phyloP scores from a whole-genome alignment of 129 eudicot genomes.

The Daucus carota region DNA sequence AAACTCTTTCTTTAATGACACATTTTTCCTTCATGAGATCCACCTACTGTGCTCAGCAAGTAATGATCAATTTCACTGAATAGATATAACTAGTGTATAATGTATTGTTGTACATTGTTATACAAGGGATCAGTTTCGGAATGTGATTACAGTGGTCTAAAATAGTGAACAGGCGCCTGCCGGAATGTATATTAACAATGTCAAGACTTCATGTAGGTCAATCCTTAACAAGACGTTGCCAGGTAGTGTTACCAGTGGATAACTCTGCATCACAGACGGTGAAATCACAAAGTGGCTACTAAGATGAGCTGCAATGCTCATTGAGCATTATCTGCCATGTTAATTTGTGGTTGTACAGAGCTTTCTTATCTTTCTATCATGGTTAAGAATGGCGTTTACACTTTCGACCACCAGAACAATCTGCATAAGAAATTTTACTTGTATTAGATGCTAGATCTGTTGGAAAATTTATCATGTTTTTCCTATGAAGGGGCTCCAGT shows the following conservation, averaged over 20 bases:
- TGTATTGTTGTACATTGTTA: not conserved
- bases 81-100: not conserved
- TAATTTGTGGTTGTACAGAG: constrained; percentile 17
- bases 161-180: not conserved
- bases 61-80: not conserved
- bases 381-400: constrained; percentile 72
- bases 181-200: not conserved
- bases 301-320: not conserved
- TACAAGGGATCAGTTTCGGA: not conserved
- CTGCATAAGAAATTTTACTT: constrained; percentile 25
- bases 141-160: not conserved
- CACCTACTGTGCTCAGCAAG: not conserved
- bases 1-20: too few relatives aligned
- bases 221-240: not conserved
- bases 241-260: not conserved
- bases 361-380: constrained; percentile 67
- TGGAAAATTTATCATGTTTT: not conserved
- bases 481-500: not conserved
- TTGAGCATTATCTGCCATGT: not conserved
- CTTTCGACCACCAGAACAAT: constrained; percentile 82
- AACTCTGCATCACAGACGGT: not conserved
- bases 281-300: not conserved
- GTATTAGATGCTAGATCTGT: not conserved
- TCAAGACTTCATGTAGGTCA: not conserved
- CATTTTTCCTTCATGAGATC: not conserved